Conservation (phyloP, 495 filamentous ascomycete genomes). For the Aspergillus bertholletiae region DNA sequence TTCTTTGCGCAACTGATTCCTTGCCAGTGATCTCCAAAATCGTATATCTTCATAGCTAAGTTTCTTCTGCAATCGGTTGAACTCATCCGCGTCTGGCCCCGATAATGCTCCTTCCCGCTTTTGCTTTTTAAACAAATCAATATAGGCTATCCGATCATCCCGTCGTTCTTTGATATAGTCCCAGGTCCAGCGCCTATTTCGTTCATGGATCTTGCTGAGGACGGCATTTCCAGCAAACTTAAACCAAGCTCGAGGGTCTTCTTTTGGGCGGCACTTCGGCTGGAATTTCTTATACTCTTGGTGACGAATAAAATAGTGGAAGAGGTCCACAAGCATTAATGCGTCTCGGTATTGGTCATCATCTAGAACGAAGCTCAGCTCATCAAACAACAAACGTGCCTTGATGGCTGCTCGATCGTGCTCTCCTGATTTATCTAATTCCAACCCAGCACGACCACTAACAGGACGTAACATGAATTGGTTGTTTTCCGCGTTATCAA, state of each 20-base stretch:
- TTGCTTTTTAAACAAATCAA: constrained; percentile 88
- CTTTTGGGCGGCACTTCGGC: constrained; percentile 79
- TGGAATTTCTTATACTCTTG: constrained; percentile 95
- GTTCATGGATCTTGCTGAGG: constrained; percentile 87
- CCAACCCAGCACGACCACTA: constrained; percentile 84
- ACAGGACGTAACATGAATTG: constrained; percentile 96
- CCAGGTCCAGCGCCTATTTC: constrained; percentile 89
- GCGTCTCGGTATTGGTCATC: constrained; percentile 96
- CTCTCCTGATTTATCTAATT: constrained; percentile 87
- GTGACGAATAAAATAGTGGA: constrained; percentile 97
- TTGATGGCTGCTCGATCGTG: constrained; percentile 82
- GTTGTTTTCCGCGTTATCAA: constrained; percentile 70
- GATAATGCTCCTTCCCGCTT: constrained; percentile 75
- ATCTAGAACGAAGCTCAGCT: constrained; percentile 92
- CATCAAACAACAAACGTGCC: constrained; percentile 85
- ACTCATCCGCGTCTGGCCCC: constrained; percentile 63
- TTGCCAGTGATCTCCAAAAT: constrained; percentile 91
- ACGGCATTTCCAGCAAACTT: constrained; percentile 85
- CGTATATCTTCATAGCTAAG: constrained; percentile 92
- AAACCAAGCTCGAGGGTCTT: constrained; percentile 90
- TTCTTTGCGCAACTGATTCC: constrained; percentile 93
- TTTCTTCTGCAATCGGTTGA: constrained; percentile 79
- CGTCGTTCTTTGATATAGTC: constrained; percentile 87
- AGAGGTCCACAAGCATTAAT: constrained; percentile 95
- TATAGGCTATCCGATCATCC: constrained; percentile 86